A percentile compares a stretch with the other conserved stretches of the same genome.
These are phyloP conservation scores for Carpinus viminea DNA, from an alignment of 306 rosid species.

Conservation along the genomic window DNA sequence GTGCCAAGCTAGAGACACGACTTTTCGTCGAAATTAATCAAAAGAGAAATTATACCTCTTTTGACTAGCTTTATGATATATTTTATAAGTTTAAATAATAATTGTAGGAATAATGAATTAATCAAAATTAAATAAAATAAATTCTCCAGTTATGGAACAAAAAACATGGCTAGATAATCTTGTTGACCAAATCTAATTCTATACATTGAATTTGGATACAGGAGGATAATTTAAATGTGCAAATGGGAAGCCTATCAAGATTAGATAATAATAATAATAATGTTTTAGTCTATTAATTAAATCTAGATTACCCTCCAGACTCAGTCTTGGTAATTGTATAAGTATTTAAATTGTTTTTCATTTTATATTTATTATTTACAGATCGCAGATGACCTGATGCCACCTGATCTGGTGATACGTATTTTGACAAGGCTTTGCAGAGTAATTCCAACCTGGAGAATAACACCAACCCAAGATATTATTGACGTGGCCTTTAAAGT, in stretches of 20 bases:
- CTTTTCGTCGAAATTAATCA: no score
- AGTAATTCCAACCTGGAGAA: conserved; percentile 70
- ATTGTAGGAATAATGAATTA: no score
- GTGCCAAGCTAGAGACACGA: no score
- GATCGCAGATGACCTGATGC: conserved; percentile 80
- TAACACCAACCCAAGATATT: conserved; percentile 67
- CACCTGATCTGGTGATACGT: conserved; percentile 32
- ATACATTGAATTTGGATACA: not conserved
- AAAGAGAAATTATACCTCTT: no score
- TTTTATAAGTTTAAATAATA: no score
- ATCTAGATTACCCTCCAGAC: not conserved
- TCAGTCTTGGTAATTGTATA: not conserved
- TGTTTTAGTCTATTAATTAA: no score
- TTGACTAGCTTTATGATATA: no score
- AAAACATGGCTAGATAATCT: not conserved
- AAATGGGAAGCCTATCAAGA: not conserved
- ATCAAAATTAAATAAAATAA: no score
- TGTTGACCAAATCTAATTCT: conserved; percentile 18
- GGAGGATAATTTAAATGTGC: not conserved
- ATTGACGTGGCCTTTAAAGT: conserved; percentile 65
- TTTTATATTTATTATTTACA: conserved; percentile 26
- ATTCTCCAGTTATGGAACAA: no score
- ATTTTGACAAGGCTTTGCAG: conserved; percentile 50
- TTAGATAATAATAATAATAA: no score
- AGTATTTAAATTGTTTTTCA: not conserved